A percentile compares a stretch with the other conserved stretches of the same genome.
These are phyloP conservation scores for Cordia subcordata DNA, from an alignment of 257 asterid genomes.

Conservation along the genomic window DNA sequence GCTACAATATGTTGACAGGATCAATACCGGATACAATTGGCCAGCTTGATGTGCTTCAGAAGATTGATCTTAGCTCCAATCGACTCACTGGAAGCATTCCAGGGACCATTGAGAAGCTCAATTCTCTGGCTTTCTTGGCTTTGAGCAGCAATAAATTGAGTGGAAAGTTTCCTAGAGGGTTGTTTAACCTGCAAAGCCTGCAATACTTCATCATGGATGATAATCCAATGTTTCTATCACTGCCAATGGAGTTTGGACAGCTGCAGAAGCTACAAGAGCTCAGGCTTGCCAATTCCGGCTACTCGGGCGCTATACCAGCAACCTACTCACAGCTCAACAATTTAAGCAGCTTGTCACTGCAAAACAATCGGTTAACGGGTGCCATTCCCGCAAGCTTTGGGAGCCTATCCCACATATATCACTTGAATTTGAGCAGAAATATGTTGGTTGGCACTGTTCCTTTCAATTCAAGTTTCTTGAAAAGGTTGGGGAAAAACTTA, in stretches of 20 bases:
- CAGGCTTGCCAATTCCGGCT: slow-evolving; percentile 69
- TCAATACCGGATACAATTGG: slow-evolving; percentile 48
- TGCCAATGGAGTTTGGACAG: slow-evolving; percentile 50
- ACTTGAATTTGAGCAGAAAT: slow-evolving; percentile 78
- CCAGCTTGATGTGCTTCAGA: slow-evolving; percentile 46
- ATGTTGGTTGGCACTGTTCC: slow-evolving; percentile 63
- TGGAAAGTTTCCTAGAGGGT: slow-evolving; percentile 46
- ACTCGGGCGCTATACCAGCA: slow-evolving; percentile 62
- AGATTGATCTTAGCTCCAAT: slow-evolving; percentile 79
- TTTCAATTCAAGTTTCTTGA: slow-evolving; percentile 61
- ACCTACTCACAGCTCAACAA: slow-evolving; percentile 46
- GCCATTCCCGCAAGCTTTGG: slow-evolving; percentile 53
- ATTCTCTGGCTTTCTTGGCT: slow-evolving; percentile 60
- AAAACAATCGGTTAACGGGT: slow-evolving; percentile 60
- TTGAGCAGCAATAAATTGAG: slow-evolving; percentile 51
- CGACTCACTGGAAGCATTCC: slow-evolving; percentile 59
- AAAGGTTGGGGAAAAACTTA: slow-evolving; percentile 67
- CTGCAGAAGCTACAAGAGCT: slow-evolving; percentile 68
- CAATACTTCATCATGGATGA: slow-evolving; percentile 79
- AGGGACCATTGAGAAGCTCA: slow-evolving; percentile 29
- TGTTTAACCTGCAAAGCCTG: slow-evolving; percentile 34
- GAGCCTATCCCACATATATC: slow-evolving; percentile 51
- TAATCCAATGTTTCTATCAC: slow-evolving; percentile 54
- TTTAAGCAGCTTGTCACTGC: slow-evolving; percentile 60
- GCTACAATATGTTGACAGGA: slow-evolving; percentile 56